Evolutionary conservation across 148 eudicot genomes (phyloP).

Genomic region (Fagopyrum tataricum): DNA sequence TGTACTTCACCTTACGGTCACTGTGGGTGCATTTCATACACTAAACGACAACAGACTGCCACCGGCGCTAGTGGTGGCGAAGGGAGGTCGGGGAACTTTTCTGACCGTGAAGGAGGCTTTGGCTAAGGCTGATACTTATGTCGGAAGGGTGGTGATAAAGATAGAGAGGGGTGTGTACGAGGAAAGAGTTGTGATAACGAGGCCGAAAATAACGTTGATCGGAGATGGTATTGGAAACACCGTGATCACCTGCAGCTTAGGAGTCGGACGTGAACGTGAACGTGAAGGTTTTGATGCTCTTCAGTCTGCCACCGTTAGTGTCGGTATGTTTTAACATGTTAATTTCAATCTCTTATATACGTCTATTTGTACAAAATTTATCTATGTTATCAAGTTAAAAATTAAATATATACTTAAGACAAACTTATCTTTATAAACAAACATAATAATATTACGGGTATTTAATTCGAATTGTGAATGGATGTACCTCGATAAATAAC

Average conservation of each 20-base stretch:
- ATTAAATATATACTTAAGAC: too few species aligned
- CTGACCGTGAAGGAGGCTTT: background rate
- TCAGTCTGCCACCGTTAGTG: background rate
- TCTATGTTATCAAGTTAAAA: too few species aligned
- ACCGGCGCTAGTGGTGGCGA: background rate
- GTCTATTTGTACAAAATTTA: too few species aligned
- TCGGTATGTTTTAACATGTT: background rate
- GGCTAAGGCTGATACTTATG: background rate
- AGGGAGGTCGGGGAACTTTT: background rate
- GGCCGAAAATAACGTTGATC: background rate
- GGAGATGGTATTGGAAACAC: background rate
- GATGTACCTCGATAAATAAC: too few species aligned
- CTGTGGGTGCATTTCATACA: background rate
- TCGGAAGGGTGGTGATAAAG: background rate
- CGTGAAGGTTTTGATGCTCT: too few species aligned
- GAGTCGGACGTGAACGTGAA: background rate
- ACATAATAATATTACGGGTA: too few species aligned
- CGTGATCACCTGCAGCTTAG: background rate
- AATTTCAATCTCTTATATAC: too few species aligned
- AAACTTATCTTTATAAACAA: too few species aligned
- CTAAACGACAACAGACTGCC: background rate
- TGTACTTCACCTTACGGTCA: background rate
- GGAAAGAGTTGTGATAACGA: background rate
- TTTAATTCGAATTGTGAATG: too few species aligned
- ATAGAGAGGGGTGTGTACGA: background rate